phyloP scores from a whole-genome alignment of 1,284 basidiomycete species.

The Moesziomyces globuligerus region DNA sequence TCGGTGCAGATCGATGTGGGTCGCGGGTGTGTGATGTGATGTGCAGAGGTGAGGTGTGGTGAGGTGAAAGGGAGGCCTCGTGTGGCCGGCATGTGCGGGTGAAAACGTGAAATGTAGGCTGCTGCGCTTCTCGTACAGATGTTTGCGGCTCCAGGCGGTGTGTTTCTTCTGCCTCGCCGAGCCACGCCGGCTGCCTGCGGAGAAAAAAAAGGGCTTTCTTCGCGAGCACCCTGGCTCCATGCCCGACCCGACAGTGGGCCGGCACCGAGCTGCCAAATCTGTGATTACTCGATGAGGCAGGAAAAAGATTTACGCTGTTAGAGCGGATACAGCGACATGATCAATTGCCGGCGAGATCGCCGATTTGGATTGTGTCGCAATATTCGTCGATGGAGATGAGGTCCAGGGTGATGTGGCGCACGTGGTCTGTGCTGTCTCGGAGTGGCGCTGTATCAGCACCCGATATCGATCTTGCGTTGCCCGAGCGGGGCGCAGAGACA shows the following conservation, averaged over 20 bases:
- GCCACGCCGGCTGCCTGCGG: background rate
- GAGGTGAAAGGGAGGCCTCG: background rate
- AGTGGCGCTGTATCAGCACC: background rate
- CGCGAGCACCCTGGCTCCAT: slow-evolving; percentile 28
- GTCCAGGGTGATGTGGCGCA: too few species aligned
- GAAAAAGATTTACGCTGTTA: background rate
- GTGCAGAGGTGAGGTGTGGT: background rate
- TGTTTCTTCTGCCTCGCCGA: background rate
- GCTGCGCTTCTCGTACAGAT: too few species aligned
- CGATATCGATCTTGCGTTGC: background rate
- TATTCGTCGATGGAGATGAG: background rate
- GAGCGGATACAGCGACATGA: background rate
- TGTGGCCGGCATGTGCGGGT: background rate
- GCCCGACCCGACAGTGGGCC: slow-evolving; percentile 1
- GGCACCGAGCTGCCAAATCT: slow-evolving; percentile 14
- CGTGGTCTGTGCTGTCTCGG: too few species aligned
- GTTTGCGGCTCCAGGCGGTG: too few species aligned
- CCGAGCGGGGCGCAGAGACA: background rate
- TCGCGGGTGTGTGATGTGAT: background rate
- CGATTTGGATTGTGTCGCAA: background rate
- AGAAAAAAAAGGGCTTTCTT: slow-evolving; percentile 27
- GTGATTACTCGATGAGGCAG: background rate
- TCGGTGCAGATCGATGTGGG: background rate
- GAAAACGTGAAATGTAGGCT: too few species aligned
- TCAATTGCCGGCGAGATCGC: background rate